A percentile compares a stretch with the other conserved stretches of the same genome.
These are phyloP conservation scores for Fusarium equiseti DNA, from an alignment of 2,329 filamentous ascomycete genomes.

Conservation along the genomic window DNA sequence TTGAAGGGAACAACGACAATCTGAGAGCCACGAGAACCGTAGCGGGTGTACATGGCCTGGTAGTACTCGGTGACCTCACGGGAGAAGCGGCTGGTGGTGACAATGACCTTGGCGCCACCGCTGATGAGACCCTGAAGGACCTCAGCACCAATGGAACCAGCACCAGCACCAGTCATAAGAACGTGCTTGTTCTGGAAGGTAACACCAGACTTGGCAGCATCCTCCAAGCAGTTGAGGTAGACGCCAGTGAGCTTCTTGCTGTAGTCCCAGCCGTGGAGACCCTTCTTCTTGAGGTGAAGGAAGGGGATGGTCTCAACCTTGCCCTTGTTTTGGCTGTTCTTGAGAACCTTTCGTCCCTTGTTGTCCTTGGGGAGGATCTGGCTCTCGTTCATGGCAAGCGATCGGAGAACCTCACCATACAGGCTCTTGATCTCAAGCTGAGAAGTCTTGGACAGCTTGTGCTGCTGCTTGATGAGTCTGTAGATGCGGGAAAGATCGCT, in stretches of 20 bases:
- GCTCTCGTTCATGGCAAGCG: slow-evolving; percentile 96
- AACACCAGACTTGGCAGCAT: slow-evolving; percentile 87
- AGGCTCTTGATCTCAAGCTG: slow-evolving; percentile 96
- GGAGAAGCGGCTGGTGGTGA: slow-evolving; percentile 96
- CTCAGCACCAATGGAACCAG: slow-evolving; percentile 96
- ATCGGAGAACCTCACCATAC: slow-evolving; percentile 94
- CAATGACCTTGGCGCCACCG: slow-evolving; percentile 95
- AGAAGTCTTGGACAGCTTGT: slow-evolving; percentile 95
- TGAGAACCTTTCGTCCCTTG: slow-evolving; percentile 69
- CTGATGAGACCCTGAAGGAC: slow-evolving; percentile 96
- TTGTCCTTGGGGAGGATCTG: slow-evolving; percentile 94
- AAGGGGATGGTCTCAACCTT: slow-evolving; percentile 98
- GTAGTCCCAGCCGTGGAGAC: slow-evolving; percentile 96
- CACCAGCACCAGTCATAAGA: slow-evolving; percentile 97
- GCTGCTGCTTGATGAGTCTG: slow-evolving; percentile 98
- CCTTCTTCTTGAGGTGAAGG: slow-evolving; percentile 94
- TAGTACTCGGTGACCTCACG: slow-evolving; percentile 99
- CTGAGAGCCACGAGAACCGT: slow-evolving; percentile 92
- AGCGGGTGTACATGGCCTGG: slow-evolving; percentile 97
- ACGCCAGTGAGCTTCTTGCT: slow-evolving; percentile 97
- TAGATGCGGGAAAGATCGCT: slow-evolving; percentile 95
- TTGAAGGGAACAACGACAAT: slow-evolving; percentile 99
- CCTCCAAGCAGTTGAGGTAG: slow-evolving; percentile 92
- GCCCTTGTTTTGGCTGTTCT: slow-evolving; percentile 75
- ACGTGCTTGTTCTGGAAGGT: slow-evolving; percentile 96